Percentiles rank a stretch among this genome's conserved stretches.
These are phyloP conservation scores for Russula emetica DNA, from an alignment of 768 basidiomycete genomes.

Conservation along the genomic window DNA sequence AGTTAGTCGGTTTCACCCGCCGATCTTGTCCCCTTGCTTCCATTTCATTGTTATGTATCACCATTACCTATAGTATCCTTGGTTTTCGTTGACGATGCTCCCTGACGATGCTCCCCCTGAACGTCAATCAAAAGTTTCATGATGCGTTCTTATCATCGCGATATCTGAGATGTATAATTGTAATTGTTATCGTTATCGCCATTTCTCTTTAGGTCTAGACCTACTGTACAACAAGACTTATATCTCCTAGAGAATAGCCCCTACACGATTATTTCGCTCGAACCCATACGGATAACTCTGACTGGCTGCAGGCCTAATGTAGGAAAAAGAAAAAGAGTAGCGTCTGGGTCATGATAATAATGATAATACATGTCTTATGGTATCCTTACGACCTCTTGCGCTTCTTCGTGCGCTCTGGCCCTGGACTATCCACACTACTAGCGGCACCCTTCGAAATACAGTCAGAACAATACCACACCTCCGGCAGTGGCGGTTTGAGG, in stretches of 20 bases:
- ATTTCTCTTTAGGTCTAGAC: too few relatives aligned
- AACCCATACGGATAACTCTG: too few relatives aligned
- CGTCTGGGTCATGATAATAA: conserved; percentile 35
- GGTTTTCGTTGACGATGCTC: not conserved
- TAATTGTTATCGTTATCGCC: too few relatives aligned
- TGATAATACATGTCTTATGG: conserved; percentile 35
- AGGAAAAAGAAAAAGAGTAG: not conserved
- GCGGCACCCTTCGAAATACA: conserved; percentile 35
- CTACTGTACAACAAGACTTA: too few relatives aligned
- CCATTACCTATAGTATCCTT: too few relatives aligned
- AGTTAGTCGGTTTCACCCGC: not conserved
- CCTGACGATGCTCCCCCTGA: not conserved
- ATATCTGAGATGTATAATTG: too few relatives aligned
- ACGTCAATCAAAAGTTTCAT: not conserved
- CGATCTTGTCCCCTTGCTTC: not conserved
- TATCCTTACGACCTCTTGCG: conserved; percentile 32
- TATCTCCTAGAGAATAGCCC: too few relatives aligned
- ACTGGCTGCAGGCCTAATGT: too few relatives aligned
- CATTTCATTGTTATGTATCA: not conserved
- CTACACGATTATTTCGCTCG: too few relatives aligned
- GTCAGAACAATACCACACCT: conserved; percentile 56
- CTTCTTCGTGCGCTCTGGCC: conserved; percentile 26
- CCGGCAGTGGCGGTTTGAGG: conserved; percentile 52
- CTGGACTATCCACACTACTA: conserved; percentile 17
- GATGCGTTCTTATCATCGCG: not conserved